Evolutionary conservation across 129 eudicot genomes (phyloP).

Genomic region (Erigeron canadensis): DNA sequence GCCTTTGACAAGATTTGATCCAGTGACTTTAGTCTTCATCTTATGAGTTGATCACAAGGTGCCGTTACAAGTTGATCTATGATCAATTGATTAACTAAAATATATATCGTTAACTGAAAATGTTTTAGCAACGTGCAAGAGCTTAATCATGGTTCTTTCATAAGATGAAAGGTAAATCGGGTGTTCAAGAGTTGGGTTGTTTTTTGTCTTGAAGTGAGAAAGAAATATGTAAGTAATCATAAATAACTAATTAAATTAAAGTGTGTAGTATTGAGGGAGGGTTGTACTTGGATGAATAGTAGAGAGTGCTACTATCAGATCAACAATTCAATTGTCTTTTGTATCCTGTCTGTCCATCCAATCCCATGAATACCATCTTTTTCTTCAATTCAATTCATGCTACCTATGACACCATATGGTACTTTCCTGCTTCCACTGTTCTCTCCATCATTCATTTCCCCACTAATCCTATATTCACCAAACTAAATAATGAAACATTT

Average conservation of each 20-base stretch:
- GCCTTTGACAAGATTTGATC: no score
- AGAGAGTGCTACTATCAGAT: slow-evolving; percentile 41
- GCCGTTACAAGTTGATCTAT: no score
- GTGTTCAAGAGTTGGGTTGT: background rate
- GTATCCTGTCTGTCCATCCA: slow-evolving; percentile 31
- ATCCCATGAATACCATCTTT: slow-evolving; percentile 33
- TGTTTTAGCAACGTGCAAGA: no score
- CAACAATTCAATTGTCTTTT: slow-evolving; percentile 34
- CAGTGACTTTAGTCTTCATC: no score
- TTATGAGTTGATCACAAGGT: no score
- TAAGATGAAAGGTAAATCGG: background rate
- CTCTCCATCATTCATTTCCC: background rate
- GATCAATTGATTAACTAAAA: no score
- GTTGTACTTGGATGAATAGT: slow-evolving; percentile 39
- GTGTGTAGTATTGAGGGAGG: slow-evolving; percentile 13
- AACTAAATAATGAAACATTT: background rate
- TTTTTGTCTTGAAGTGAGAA: slow-evolving; percentile 22
- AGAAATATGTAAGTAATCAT: no score
- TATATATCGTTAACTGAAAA: no score
- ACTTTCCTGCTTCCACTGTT: slow-evolving; percentile 22
- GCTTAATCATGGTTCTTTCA: background rate
- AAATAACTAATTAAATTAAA: background rate
- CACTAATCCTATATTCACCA: background rate
- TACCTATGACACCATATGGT: slow-evolving; percentile 23
- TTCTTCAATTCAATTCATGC: slow-evolving; percentile 26